Evolutionary conservation across 2,329 filamentous ascomycete genomes (phyloP), one percentile per base, ranked within the genome.

Genomic region (Beauveria sp.): DNA sequence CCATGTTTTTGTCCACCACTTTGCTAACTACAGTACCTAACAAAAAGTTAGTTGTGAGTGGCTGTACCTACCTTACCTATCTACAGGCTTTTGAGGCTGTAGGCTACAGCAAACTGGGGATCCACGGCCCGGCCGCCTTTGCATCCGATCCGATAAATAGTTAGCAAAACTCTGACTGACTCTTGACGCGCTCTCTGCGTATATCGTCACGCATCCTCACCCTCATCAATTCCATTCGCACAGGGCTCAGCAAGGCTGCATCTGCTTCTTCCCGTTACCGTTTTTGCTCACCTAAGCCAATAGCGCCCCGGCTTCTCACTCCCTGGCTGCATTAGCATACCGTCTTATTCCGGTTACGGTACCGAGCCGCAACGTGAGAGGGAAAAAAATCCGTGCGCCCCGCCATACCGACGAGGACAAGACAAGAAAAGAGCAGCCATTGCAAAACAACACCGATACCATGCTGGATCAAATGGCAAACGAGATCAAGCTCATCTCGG

Each of bases 401-500:
- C 57, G 47, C 57, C 57, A 59, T 24, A 59, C 44, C 48, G 40
- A 59, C 34, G 20, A 59, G 30, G 55, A 57, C 22, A 40, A 12
- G 16, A 53, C 28, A 50, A 40, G 50, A 26, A 57, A 24, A 24
- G 3, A 30, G 51, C 10, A 20, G 44, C 28, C 52, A 57, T 56
- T 44, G 61, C 58, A 62, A 26, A 26, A 20, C 52, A 61, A 50
- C 30, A 40, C 52, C 46, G 44, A 34, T 22, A 59, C 51, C 55
- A 76, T 76, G 74, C 68, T 75, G 65, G 73, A 75, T 60, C 73
- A 75, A 70, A 80, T 80, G 77, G 77, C 78, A 54, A 80, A 81
- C 73, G 78, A 80, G 69, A 80, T 81, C 72, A 81, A 80, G 70
- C 73, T 80, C 66, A 77, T 80, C 68, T 79, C 77, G 64, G 77